Base-by-base conservation (phyloP, 129 eudicot genomes). In the Escallonia rubra region DNA sequence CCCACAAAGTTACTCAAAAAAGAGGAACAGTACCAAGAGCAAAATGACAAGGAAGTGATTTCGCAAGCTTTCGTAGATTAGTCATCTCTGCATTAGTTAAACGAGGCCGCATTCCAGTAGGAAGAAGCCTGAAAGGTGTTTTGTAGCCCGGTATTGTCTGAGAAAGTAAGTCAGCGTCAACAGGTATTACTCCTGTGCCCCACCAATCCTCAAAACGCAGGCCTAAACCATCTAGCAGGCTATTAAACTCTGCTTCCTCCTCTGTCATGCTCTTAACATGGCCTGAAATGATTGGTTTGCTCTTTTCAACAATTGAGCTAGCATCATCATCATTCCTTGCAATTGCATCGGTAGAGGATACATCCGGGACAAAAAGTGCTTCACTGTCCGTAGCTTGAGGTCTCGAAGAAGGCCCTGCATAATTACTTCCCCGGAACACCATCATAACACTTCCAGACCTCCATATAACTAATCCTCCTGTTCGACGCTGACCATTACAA, bases 401-500 rank as follows among this genome's bases (percentile, higher is more conserved):
- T 72, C 80, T 79, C 59, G 86, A 81, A 69, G 72, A 71, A 15
- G 96, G 95, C 70, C 96, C 98, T 12, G 90, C 82, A 43, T 92
- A 86, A 70, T 82, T 86, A 53, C 72, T 74, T 78, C 98, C 98
- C 40, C 98, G 79, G 60, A 16, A 92, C 51, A 92, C 98, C 87
- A 89, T 93, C 98, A 92, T 92, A 65, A 92, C 98, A 76, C 98
- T 92, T 67, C 98, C 98, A 12, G 98, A 86, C 75, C 95, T 86
- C 96, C 96, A 92, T 74, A 85, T 78, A 63, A 92, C 91, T 68
- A 92, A 79, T 69, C 98, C 98, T 73, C 98, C 90, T 50, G 96
- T 83, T 61, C 96, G 90, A 50, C 98, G 91, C 98, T 92, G 95
- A 59, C 51, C 72, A 85, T 66, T 50, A 42, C 54, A 53, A 74